Conservation (phyloP, 1,284 basidiomycete species). For the Ceratobasidium sp. region DNA sequence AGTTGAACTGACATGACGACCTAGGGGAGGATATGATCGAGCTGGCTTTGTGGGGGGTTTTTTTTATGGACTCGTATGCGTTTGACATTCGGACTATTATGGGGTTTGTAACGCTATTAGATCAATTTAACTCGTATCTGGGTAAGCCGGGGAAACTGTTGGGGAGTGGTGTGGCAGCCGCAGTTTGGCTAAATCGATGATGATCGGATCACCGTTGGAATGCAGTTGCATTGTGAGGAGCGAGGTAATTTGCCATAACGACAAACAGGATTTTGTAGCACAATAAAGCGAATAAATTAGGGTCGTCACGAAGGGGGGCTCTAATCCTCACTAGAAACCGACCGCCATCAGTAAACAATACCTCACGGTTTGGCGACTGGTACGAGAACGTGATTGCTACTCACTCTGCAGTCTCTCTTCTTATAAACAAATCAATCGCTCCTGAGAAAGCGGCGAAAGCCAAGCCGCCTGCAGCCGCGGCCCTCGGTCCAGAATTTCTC, state of each 20-base stretch:
- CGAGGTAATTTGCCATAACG: background rate
- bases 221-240: background rate
- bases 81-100: background rate
- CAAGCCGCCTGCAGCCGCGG: conserved; percentile 79
- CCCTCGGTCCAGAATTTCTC: conserved; percentile 82
- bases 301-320: background rate
- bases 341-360: too few species aligned
- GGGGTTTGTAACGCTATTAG: too few species aligned
- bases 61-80: background rate
- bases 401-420: conserved; percentile 84
- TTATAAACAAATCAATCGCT: conserved; percentile 85
- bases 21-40: conserved; percentile 29
- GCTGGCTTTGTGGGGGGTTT: background rate
- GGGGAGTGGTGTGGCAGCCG: too few species aligned
- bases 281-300: conserved; percentile 22
- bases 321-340: background rate
- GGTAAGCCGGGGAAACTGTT: too few species aligned
- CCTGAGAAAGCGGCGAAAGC: conserved; percentile 92
- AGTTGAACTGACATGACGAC: background rate
- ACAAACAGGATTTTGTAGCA: background rate
- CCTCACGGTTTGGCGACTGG: too few species aligned
- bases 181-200: too few species aligned
- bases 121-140: too few species aligned
- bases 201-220: too few species aligned
- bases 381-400: too few species aligned